phyloP scores from a whole-genome alignment of 352 stramenopile genomes.

The Phytophthora multivora region DNA sequence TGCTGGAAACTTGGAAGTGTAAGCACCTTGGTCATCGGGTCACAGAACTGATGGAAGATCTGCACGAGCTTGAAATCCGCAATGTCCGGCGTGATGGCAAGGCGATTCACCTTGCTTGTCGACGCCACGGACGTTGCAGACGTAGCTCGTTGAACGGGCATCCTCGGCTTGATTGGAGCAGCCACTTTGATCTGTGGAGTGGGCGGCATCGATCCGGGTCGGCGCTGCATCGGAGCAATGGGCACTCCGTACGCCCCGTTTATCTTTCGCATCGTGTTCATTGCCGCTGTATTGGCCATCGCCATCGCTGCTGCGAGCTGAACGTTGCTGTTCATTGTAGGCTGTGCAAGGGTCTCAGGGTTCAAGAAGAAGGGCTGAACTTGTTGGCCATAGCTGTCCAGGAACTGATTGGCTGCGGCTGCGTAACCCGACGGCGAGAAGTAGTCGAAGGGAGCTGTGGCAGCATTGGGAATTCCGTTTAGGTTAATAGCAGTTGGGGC shows the following conservation, averaged over 20 bases:
- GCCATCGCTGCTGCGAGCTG: slow-evolving; percentile 51
- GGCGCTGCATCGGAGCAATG: slow-evolving; percentile 51
- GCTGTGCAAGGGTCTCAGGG: slow-evolving; percentile 42
- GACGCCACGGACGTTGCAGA: slow-evolving; percentile 19
- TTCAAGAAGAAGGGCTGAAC: slow-evolving; percentile 53
- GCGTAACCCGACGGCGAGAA: slow-evolving; percentile 64
- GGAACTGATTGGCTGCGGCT: slow-evolving; percentile 35
- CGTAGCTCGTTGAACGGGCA: slow-evolving; percentile 30
- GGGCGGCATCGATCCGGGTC: slow-evolving; percentile 29
- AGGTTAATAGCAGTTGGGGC: neutral
- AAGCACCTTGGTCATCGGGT: slow-evolving; percentile 60
- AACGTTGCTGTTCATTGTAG: slow-evolving; percentile 34
- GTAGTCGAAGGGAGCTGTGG: slow-evolving; percentile 44
- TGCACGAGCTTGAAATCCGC: slow-evolving; percentile 87
- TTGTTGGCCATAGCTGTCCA: slow-evolving; percentile 40
- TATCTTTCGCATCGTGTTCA: slow-evolving; percentile 62
- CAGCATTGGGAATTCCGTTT: slow-evolving; percentile 1
- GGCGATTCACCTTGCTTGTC: slow-evolving; percentile 45
- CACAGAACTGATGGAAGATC: slow-evolving; percentile 85
- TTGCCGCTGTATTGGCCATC: slow-evolving; percentile 63
- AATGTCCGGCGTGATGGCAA: slow-evolving; percentile 78
- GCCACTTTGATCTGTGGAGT: slow-evolving; percentile 29
- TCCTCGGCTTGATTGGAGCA: slow-evolving; percentile 49
- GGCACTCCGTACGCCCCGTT: slow-evolving; percentile 57
- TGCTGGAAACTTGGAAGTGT: slow-evolving; percentile 63